These are phyloP conservation scores for Teratosphaeria epicoccoides DNA, from an alignment of 2,329 filamentous ascomycete species.

Conservation along the genomic window DNA sequence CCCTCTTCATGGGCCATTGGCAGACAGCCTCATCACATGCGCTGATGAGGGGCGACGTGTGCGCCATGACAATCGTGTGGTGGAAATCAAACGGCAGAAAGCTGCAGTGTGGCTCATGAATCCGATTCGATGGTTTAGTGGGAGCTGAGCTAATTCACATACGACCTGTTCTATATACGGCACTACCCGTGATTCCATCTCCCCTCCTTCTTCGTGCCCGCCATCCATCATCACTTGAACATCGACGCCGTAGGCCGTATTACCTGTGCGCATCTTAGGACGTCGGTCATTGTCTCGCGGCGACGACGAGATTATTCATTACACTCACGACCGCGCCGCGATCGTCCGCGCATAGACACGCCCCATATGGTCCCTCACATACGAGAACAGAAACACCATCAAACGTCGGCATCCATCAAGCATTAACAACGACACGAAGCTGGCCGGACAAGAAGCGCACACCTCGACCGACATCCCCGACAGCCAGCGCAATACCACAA, in stretches of 20 bases:
- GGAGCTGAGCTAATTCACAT: no score
- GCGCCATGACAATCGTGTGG: no score
- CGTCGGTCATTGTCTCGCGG: neutral
- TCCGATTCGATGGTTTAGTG: no score
- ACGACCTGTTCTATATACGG: no score
- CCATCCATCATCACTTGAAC: neutral
- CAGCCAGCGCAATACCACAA: slow-evolving; percentile 3
- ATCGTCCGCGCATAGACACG: neutral
- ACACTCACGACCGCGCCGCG: neutral
- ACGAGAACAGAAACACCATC: neutral
- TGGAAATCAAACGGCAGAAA: no score
- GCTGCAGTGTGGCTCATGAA: no score
- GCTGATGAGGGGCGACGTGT: no score
- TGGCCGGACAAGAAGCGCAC: slow-evolving; percentile 9
- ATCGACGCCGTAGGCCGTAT: neutral
- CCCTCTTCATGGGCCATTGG: no score
- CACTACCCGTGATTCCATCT: neutral
- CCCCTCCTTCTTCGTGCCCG: neutral
- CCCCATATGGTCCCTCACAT: neutral
- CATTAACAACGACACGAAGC: slow-evolving; percentile 15
- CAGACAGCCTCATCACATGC: neutral
- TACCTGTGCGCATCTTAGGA: neutral
- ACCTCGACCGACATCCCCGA: slow-evolving; percentile 1
- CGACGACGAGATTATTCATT: neutral
- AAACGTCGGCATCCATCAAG: slow-evolving; percentile 5